Base-by-base conservation (phyloP, 495 filamentous ascomycete genomes). In the Trichocladium antarcticum region DNA sequence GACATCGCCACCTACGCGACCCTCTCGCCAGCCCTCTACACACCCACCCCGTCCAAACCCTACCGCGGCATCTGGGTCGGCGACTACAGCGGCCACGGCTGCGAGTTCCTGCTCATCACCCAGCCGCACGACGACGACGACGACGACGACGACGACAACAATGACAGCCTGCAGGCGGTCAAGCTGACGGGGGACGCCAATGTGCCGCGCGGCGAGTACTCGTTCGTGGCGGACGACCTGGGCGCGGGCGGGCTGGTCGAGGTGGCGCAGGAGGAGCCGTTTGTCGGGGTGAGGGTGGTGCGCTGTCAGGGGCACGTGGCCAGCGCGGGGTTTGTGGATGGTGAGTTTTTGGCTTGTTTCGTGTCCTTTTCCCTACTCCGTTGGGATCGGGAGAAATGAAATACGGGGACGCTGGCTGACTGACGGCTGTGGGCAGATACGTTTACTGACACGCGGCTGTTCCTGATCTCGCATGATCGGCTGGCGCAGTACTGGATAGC, bases 181-280 rank as follows among this genome's bases (percentile, higher is more conserved):
- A 97, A 97, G 60, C 68, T 97, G 28, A 97, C 89, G 0, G 90
- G 90, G 2, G 89, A 97, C 55, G 76, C 79, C 0, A 92, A 95
- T 54, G 79, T 97, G 17, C 90, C 89, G 6, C 75, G 89, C 34
- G 90, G 90, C 14, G 82, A 94, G 57, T 77, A 78, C 50, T 84
- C 86, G 0, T 96, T 89, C 59, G 68, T 83, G 6, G 81, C 81
- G 0, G 75, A 86, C 17, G 86, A 95, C 57, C 79, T 95, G 24
- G 81, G 84, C 0, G 66, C 72, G 0, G 63, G 50, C 2, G 87
- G 85, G 8, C 70, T 70, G 37, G 50, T 74, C 17, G 49, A 63
- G 6, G 36, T 53, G 6, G 42, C 78, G 7, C 66, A 76, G 16
- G 82, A 89, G 48, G 65, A 74, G 12, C 76, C 78, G 29, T 95